Conservation (phyloP, 2,329 filamentous ascomycete species). For the Colletotrichum cuscutae region DNA sequence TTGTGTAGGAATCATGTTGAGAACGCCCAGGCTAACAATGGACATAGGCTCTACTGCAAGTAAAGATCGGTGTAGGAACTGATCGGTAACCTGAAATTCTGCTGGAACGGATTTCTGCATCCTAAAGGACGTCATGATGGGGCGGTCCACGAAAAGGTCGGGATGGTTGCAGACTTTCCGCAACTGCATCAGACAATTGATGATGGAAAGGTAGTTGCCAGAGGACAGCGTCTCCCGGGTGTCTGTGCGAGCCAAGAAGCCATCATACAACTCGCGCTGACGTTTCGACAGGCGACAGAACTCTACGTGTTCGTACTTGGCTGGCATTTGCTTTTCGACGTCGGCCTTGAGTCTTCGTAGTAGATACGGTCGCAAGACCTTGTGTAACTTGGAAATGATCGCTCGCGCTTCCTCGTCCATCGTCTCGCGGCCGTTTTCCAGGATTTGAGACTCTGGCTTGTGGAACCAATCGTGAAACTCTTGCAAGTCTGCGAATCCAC, state of each 20-base stretch:
- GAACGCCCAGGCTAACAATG: conserved; percentile 76
- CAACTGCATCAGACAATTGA: conserved; percentile 97
- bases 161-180: conserved; percentile 99
- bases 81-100: conserved; percentile 78
- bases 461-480: conserved; percentile 98
- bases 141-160: conserved; percentile 93
- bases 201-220: conserved; percentile 97
- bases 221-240: conserved; percentile 89
- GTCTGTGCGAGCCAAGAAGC: conserved; percentile 90
- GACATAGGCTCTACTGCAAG: conserved; percentile 71
- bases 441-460: conserved; percentile 93
- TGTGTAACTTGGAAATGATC: conserved; percentile 93
- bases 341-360: conserved; percentile 92
- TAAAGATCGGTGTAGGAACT: conserved; percentile 73
- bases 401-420: conserved; percentile 94
- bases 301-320: conserved; percentile 96
- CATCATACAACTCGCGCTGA: conserved; percentile 95
- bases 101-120: conserved; percentile 84
- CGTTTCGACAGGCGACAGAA: conserved; percentile 95
- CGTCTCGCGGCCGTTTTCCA: conserved; percentile 92
- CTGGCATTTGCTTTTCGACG: conserved; percentile 99
- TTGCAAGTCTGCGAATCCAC: conserved; percentile 92
- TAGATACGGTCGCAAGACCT: conserved; percentile 91
- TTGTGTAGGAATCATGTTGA: conserved; percentile 80
- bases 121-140: conserved; percentile 96